Evolutionary conservation across 768 basidiomycete genomes (phyloP).

Genomic region (Phanerochaete sordida): DNA sequence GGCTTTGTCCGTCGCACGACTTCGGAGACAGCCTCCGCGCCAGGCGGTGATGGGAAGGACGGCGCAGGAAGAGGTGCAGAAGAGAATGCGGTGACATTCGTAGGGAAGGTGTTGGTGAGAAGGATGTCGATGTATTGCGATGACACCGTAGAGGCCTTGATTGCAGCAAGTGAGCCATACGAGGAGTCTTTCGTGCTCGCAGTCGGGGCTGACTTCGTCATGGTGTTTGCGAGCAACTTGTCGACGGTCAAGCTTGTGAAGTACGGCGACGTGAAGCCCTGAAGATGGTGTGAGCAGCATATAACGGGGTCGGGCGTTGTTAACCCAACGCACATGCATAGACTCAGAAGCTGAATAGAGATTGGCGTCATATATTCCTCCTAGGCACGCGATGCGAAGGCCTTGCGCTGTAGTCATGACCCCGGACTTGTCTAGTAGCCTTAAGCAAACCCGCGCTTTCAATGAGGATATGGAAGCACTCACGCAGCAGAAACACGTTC

Average conservation of each 20-base stretch:
- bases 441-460: background rate
- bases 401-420: constrained; percentile 76
- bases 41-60: constrained; percentile 32
- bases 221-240: constrained; percentile 66
- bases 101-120: constrained; percentile 77
- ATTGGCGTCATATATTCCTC: constrained; percentile 67
- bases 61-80: constrained; percentile 41
- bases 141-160: constrained; percentile 55
- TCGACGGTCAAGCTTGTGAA: constrained; percentile 70
- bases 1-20: constrained; percentile 66
- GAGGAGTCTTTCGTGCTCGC: constrained; percentile 31
- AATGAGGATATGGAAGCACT: constrained; percentile 27
- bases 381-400: constrained; percentile 81
- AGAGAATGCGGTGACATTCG: constrained; percentile 59
- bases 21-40: constrained; percentile 59
- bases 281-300: background rate
- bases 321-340: constrained; percentile 51
- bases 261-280: constrained; percentile 78
- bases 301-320: background rate
- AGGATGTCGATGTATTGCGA: constrained; percentile 77
- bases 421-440: constrained; percentile 67
- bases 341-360: constrained; percentile 58
- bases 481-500: constrained; percentile 85
- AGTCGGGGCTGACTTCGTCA: constrained; percentile 39
- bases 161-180: constrained; percentile 64